These are phyloP conservation scores for Neurospora sp. DNA, from an alignment of 495 filamentous ascomycete genomes.

Conservation along the genomic window DNA sequence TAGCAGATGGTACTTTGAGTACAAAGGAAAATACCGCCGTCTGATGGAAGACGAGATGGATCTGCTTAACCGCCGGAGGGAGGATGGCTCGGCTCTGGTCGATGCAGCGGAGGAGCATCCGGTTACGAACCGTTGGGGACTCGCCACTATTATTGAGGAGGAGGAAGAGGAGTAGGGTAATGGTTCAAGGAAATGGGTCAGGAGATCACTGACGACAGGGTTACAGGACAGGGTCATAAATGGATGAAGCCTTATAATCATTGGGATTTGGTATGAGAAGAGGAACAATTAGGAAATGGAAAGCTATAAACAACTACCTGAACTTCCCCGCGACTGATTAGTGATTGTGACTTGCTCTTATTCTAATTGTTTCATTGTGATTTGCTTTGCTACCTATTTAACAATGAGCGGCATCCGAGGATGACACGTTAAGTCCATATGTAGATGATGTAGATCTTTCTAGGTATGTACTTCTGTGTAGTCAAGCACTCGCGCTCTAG, in stretches of 20 bases:
- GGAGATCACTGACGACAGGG: background rate
- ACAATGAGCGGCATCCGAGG: background rate
- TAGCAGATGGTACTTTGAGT: background rate
- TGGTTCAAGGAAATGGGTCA: background rate
- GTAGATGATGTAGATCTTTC: background rate
- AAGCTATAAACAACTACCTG: background rate
- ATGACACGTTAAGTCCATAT: background rate
- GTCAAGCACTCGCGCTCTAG: background rate
- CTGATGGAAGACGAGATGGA: background rate
- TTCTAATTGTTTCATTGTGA: background rate
- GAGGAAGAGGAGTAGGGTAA: background rate
- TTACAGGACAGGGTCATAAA: background rate
- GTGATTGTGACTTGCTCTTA: background rate
- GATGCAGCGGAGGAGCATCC: background rate
- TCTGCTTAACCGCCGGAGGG: background rate
- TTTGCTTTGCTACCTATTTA: background rate
- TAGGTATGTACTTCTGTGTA: background rate
- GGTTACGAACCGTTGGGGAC: background rate
- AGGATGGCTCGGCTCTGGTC: background rate
- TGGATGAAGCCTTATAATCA: background rate
- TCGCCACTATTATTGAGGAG: accelerated
- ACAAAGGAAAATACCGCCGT: background rate
- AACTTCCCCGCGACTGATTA: background rate
- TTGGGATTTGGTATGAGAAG: background rate
- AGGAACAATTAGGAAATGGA: background rate